Base-by-base conservation (phyloP, 2,329 filamentous ascomycete genomes). In the Xylaria arbuscula region DNA sequence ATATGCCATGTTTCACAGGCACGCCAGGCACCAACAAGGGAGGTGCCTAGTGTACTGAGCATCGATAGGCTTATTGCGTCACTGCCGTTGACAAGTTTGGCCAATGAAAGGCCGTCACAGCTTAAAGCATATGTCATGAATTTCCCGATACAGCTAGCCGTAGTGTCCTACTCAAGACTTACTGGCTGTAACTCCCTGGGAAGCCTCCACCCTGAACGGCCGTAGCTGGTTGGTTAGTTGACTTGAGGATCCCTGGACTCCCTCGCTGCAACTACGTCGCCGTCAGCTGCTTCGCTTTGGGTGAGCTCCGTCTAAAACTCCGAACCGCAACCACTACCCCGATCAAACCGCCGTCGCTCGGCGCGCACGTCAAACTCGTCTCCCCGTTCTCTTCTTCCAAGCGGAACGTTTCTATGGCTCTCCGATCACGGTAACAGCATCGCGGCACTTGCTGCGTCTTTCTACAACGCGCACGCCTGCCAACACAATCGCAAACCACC, bases 401-500 rank as follows among this genome's bases (percentile, higher is more conserved):
- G 19, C 7, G 5, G 17, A 19, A 24, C 15, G 58, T 40, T 15
- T 67, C 59, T 47, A 78, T 78, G 77, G 77, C 76, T 74, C 65
- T 60, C 56, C 67, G 64, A 62, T 57, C 58, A 57, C 73, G 69
- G 66, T 77, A 73, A 74, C 70, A 72, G 38, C 54, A 72, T 67
- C 70, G 72, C 76, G 70, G 75, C 76, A 69, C 74, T 69, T 69
- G 74, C 73, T 76, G 74, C 73, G 68, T 54, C 64, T 67, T 38
- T 64, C 65, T 65, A 34, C 64, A 69, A 56, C 57, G 32, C 28
- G 40, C 28, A 8, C 19, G 7, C 54, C 32, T n/a, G 38, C 61
- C 56, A 62, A 28, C 28, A 28, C 28, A 28, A 50, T 59, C 34
- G 34, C 59, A 51, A 40, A 42, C 58, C 53, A 24, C 48, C 15